Evolutionary conservation across 164 flowering plant genomes (phyloP).

Genomic region (Amborella trichopoda): DNA sequence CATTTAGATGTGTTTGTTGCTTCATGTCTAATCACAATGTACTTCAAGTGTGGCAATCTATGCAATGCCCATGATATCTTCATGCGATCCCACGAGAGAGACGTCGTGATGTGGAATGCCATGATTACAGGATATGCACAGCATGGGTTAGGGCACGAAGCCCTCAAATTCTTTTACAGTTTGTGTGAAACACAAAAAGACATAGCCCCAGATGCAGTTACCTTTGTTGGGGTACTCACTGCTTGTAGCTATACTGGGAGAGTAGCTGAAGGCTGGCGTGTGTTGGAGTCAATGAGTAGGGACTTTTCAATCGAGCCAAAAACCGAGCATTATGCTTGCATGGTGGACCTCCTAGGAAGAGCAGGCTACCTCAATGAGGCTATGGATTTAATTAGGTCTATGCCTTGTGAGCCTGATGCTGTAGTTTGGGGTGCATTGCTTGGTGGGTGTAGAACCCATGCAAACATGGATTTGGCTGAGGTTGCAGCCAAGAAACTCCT

Average conservation of each 20-base stretch:
- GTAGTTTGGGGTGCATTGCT: conserved; percentile 72
- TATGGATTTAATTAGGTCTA: conserved; percentile 35
- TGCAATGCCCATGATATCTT: conserved; percentile 43
- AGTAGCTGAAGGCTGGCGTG: conserved; percentile 44
- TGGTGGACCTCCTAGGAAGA: conserved; percentile 78
- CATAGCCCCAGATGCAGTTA: conserved; percentile 44
- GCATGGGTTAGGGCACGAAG: conserved; percentile 62
- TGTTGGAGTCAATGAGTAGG: conserved; percentile 50
- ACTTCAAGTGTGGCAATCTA: conserved; percentile 62
- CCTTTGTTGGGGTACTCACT: conserved; percentile 67
- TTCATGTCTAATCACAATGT: conserved; percentile 62
- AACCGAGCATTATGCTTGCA: conserved; percentile 65
- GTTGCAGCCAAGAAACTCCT: conserved; percentile 63
- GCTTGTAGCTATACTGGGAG: conserved; percentile 75
- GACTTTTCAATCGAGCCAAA: conserved; percentile 39
- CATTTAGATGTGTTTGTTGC: conserved; percentile 46
- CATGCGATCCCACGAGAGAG: conserved; percentile 39
- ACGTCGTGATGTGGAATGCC: conserved; percentile 82
- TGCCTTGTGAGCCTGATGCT: conserved; percentile 73
- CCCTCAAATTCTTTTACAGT: conserved; percentile 42
- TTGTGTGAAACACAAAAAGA: conserved; percentile 38
- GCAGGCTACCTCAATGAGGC: conserved; percentile 57
- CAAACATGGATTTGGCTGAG: conserved; percentile 60
- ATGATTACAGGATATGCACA: conserved; percentile 73
- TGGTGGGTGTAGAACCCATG: conserved; percentile 63